Percentiles rank a stretch among this genome's conserved stretches.
Conservation (phyloP, 73 alveolate species). For the Paramecium biaurelia region DNA sequence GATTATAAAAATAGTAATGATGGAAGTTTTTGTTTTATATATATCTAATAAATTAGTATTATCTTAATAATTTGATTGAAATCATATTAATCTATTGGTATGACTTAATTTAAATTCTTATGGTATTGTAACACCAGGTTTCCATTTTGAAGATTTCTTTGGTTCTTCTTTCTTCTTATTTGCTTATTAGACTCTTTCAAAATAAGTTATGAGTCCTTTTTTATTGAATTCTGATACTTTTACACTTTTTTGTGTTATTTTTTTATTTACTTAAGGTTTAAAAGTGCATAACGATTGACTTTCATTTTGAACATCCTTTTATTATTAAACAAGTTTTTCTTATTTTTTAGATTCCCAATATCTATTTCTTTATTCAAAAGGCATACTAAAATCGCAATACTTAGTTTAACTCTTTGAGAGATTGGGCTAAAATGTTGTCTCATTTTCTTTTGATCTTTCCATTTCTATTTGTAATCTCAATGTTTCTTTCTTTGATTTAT, state of each 20-base stretch:
- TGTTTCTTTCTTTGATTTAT: neutral
- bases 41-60: neutral
- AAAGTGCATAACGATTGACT: neutral
- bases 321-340: neutral
- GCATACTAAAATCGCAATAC: constrained; percentile 12
- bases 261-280: constrained; percentile 29
- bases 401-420: neutral
- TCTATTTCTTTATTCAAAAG: neutral
- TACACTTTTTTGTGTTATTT: neutral
- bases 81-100: neutral
- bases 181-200: constrained; percentile 60
- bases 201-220: constrained; percentile 55
- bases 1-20: too few relatives aligned
- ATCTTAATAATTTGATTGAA: neutral
- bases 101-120: constrained; percentile 33
- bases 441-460: constrained; percentile 45
- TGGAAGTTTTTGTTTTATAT: too few relatives aligned
- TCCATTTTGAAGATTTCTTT: constrained; percentile 35
- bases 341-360: constrained; percentile 43
- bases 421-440: constrained; percentile 41
- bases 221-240: constrained; percentile 55
- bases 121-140: constrained; percentile 39
- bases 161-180: constrained; percentile 40
- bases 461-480: neutral
- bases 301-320: neutral